Percentiles rank a stretch among this genome's conserved stretches.
Evolutionary conservation across 805 yeast genomes (phyloP).

Genomic region (Candida ortonii): DNA sequence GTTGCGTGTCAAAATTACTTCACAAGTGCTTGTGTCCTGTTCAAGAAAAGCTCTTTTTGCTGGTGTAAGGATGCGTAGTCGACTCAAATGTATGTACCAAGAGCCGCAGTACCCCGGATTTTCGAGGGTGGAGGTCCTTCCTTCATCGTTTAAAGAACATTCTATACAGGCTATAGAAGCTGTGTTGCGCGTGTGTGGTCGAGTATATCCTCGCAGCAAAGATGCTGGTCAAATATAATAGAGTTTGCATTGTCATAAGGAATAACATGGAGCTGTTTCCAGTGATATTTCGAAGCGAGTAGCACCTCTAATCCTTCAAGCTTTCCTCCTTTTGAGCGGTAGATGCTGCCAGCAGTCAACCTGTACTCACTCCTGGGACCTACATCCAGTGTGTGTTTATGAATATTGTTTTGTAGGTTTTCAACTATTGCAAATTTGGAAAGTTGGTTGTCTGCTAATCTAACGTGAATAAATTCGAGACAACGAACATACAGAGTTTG

Average conservation of each 20-base stretch:
- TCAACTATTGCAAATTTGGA: conserved; percentile 15
- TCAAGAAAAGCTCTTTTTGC: neutral
- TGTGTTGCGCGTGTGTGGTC: too few relatives aligned
- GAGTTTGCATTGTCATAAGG: conserved; percentile 10
- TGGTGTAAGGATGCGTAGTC: neutral
- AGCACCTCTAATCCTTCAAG: conserved; percentile 8
- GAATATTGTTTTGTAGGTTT: conserved; percentile 5
- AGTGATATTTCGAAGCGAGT: conserved; percentile 10
- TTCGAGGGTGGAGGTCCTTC: too few relatives aligned
- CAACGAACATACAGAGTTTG: conserved; percentile 11
- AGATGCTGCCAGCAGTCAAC: conserved; percentile 9
- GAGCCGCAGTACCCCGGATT: too few relatives aligned
- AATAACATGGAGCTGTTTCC: conserved; percentile 15
- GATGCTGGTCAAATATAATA: conserved; percentile 13
- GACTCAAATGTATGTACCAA: too few relatives aligned
- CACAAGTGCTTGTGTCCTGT: too few relatives aligned
- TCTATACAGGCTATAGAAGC: too few relatives aligned
- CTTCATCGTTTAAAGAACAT: too few relatives aligned
- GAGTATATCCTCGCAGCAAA: conserved; percentile 12
- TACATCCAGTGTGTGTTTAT: conserved; percentile 6
- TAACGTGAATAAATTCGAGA: conserved; percentile 12
- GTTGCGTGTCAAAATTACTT: too few relatives aligned
- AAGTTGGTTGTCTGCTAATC: conserved; percentile 6
- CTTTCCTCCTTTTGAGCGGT: conserved; percentile 1
- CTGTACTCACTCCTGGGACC: conserved; percentile 3